A percentile compares a stretch with the other conserved stretches of the same genome.
phyloP scores from a whole-genome alignment of 1,139 yeast genomes.

The Candida frijolesensis region DNA sequence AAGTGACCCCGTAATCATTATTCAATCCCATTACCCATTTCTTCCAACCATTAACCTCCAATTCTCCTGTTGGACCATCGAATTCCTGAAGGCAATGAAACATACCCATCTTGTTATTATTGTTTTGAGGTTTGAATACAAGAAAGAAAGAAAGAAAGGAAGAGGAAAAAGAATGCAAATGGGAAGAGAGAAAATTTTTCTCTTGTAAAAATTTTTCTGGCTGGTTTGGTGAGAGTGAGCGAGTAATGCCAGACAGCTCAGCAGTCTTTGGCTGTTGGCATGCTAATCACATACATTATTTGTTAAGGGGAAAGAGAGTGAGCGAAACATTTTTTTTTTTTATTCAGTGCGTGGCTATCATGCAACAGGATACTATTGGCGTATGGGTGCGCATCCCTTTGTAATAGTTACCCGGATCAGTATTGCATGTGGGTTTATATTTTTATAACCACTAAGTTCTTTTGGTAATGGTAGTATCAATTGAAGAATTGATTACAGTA shows the following conservation, averaged over 20 bases:
- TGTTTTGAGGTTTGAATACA: constrained; percentile 17
- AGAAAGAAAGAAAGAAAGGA: constrained; percentile 16
- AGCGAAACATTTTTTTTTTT: not conserved
- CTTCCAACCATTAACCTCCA: not conserved
- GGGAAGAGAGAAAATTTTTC: not conserved
- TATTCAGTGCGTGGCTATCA: not conserved
- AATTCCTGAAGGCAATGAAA: constrained; percentile 11
- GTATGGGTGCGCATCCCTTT: not conserved
- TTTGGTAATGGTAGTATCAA: not conserved
- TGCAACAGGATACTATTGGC: not conserved
- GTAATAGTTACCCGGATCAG: not conserved
- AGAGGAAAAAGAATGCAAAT: not conserved
- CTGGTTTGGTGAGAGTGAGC: constrained; percentile 1
- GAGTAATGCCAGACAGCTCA: not conserved
- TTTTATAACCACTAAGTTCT: not conserved
- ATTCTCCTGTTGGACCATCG: not conserved
- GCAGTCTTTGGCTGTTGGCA: too few species aligned
- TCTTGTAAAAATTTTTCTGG: not conserved
- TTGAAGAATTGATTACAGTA: not conserved
- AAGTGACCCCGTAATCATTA: not conserved
- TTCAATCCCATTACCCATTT: not conserved
- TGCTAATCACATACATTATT: too few species aligned
- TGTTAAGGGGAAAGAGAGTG: too few species aligned
- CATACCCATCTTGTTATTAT: constrained; percentile 43
- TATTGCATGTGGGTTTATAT: not conserved